Evolutionary conservation across 2,329 filamentous ascomycete genomes (phyloP), one percentile per base, ranked within the genome.

Genomic region (Daldinia sp.): DNA sequence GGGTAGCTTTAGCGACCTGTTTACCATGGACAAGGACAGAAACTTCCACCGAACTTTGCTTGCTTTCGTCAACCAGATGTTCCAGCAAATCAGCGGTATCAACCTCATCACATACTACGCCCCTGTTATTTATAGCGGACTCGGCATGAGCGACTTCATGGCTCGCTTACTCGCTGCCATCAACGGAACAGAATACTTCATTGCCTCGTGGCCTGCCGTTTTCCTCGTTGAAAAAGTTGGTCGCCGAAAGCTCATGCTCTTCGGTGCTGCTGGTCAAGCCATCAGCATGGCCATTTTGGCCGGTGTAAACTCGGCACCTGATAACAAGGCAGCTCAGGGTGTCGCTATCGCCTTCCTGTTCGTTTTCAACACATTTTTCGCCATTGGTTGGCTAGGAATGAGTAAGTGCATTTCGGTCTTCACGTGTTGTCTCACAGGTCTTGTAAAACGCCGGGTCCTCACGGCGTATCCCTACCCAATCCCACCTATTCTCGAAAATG

Each of bases 241-340:
- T 9, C 87, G 90, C 25, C 83, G 90, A 15, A 85, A 85, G 71
- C 83, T 93, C 63, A 92, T 93, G 88, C 77, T 93, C 15, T 85
- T 91, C 65, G 90, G 90, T 54, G 85, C 87, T 0, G 78, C 81
- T 2, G 87, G 87, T 0, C 87, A 89, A 79, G 86, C 86, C 34
- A 72, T 82, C 1, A 87, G 85, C 52, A 92, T 92, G 90, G 83
- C 87, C 1, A 81, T 92, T 34, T 79, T 87, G 34, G 80, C 82
- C 0, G 80, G 81, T 30, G 78, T 76, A 9, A 77, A 78, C 56
- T 76, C 77, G 3, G 70, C 67, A 5, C 61, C 67, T 0, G 66
- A 72, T 0, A 72, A 66, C 49, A 64, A 61, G 5, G 54, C 63
- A 0, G 72, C 70, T 32, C 68, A 77, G 11, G 71, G 77, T 15